Evolutionary conservation across 306 rosid species (phyloP).

Genomic region (Lupinus albus): DNA sequence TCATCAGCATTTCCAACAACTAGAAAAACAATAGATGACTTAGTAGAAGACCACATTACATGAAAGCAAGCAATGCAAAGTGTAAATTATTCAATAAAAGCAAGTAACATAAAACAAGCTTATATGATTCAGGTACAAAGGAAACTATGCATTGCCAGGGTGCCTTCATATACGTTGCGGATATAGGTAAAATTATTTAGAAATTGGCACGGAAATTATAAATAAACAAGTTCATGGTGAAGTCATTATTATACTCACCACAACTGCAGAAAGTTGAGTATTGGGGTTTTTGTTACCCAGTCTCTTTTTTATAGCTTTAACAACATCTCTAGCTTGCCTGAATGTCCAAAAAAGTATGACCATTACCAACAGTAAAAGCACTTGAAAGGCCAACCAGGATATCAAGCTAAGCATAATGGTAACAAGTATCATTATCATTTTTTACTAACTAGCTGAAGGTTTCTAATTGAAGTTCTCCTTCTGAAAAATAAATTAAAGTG

Average conservation of each 20-base stretch:
- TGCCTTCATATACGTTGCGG: background rate
- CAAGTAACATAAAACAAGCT: background rate
- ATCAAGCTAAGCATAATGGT: background rate
- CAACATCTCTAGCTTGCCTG: conserved; percentile 63
- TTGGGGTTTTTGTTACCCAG: conserved; percentile 58
- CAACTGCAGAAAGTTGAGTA: conserved; percentile 64
- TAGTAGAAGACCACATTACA: conserved; percentile 14
- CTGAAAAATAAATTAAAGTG: conserved; percentile 13
- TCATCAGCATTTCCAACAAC: conserved; percentile 80
- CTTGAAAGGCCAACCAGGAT: conserved; percentile 22
- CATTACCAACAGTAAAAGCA: background rate
- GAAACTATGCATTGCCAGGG: background rate
- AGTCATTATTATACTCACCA: conserved; percentile 49
- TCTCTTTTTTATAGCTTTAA: conserved; percentile 66
- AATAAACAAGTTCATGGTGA: background rate
- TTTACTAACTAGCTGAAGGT: conserved; percentile 15
- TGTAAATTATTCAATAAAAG: background rate
- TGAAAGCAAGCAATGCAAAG: background rate
- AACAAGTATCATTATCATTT: conserved; percentile 18
- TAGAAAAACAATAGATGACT: conserved; percentile 41
- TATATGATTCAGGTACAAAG: background rate
- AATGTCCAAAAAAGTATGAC: conserved; percentile 1
- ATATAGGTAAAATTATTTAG: background rate
- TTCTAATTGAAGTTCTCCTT: conserved; percentile 6
- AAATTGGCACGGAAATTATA: background rate